These are phyloP conservation scores for Aspergillus sp. DNA, from an alignment of 2,329 filamentous ascomycete genomes.

Conservation along the genomic window DNA sequence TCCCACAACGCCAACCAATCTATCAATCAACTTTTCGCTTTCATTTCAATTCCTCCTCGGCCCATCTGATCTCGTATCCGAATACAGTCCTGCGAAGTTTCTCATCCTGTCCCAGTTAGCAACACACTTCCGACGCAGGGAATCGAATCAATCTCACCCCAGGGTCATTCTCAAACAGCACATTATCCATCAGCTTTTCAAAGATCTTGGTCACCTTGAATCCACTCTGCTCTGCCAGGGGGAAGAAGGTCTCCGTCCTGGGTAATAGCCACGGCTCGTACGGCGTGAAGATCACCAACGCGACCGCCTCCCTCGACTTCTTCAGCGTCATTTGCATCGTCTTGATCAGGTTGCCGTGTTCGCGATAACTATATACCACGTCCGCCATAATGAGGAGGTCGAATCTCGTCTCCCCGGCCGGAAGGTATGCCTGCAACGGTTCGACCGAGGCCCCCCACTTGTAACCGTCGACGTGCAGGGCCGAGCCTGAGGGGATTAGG, in stretches of 20 bases:
- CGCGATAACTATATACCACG: conserved; percentile 85
- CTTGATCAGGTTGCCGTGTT: conserved; percentile 74
- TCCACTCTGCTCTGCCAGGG: conserved; percentile 67
- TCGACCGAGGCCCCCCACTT: conserved; percentile 74
- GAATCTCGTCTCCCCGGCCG: conserved; percentile 52
- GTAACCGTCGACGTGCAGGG: conserved; percentile 67
- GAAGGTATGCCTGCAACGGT: conserved; percentile 59
- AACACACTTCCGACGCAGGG: not conserved
- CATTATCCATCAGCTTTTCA: conserved; percentile 78
- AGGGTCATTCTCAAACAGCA: conserved; percentile 85
- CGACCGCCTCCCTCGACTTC: conserved; percentile 55
- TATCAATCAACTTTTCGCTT: not conserved
- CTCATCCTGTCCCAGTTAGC: conserved; percentile 58
- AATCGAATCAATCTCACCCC: conserved; percentile 53
- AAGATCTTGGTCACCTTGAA: conserved; percentile 77
- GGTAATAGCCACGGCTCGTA: conserved; percentile 88
- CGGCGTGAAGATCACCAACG: conserved; percentile 90
- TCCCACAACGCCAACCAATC: not conserved
- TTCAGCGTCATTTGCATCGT: conserved; percentile 69
- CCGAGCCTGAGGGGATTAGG: conserved; percentile 39
- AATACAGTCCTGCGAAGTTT: conserved; percentile 78
- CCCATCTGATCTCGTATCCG: conserved; percentile 72
- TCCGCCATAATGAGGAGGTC: conserved; percentile 86
- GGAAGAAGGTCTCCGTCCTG: conserved; percentile 85
- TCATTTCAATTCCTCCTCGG: conserved; percentile 28